Conservation (phyloP, 768 basidiomycete species). For the Termitomyces sp. region DNA sequence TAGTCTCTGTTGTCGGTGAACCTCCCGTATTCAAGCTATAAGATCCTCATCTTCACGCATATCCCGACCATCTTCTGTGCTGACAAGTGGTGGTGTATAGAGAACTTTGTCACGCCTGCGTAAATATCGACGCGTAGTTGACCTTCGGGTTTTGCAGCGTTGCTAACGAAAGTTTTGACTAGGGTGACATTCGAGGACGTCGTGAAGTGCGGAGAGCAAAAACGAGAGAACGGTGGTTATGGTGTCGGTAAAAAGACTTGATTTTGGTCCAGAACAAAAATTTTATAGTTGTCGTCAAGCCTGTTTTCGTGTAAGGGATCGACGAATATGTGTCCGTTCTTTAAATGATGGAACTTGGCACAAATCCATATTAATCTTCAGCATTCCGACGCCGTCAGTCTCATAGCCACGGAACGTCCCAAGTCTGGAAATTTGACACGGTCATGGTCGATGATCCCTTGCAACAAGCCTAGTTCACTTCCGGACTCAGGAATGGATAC, state of each 20-base stretch:
- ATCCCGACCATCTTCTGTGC: constrained; percentile 58
- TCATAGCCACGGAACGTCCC: background rate
- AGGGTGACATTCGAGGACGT: constrained; percentile 40
- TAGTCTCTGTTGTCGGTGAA: constrained; percentile 84
- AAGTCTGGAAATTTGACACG: constrained; percentile 11
- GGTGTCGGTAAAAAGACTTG: too few relatives aligned
- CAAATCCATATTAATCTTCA: too few relatives aligned
- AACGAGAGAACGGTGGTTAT: constrained; percentile 20
- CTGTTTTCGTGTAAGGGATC: too few relatives aligned
- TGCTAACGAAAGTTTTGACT: constrained; percentile 27
- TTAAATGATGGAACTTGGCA: too few relatives aligned
- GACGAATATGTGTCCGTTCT: too few relatives aligned
- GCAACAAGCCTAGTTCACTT: background rate
- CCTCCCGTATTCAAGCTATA: constrained; percentile 60
- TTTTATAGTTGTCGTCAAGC: too few relatives aligned
- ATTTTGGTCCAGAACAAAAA: too few relatives aligned
- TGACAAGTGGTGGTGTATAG: constrained; percentile 39
- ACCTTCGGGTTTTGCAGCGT: constrained; percentile 67
- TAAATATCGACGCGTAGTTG: constrained; percentile 74
- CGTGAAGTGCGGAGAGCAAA: constrained; percentile 6
- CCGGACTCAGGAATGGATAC: background rate
- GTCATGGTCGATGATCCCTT: constrained; percentile 12
- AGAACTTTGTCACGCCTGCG: constrained; percentile 98
- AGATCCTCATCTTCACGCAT: constrained; percentile 84
- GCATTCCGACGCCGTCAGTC: too few relatives aligned